A percentile compares a stretch with the other conserved stretches of the same genome.
Evolutionary conservation across 805 yeast genomes (phyloP).

Genomic region (Soucietia sequanensis): DNA sequence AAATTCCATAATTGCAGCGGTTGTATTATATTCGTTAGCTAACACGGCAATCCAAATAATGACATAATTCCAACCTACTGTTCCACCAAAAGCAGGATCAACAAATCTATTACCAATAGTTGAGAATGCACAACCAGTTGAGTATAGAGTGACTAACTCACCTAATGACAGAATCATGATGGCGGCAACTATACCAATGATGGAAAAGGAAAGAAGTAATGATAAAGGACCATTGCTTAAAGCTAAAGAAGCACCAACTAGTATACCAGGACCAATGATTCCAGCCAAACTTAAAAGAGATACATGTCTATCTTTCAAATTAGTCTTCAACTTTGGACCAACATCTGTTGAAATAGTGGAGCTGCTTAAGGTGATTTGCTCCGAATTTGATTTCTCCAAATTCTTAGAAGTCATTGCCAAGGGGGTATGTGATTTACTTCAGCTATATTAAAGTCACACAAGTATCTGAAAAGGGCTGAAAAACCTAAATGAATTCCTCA

Average conservation of each 20-base stretch:
- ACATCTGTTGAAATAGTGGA: no score
- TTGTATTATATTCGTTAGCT: conserved; percentile 54
- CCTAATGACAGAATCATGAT: conserved; percentile 57
- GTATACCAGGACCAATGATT: conserved; percentile 59
- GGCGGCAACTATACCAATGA: conserved; percentile 53
- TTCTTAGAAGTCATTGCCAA: no score
- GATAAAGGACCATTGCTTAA: conserved; percentile 52
- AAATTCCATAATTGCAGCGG: conserved; percentile 47
- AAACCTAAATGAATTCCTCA: no score
- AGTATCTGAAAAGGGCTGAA: no score
- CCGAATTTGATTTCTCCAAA: no score
- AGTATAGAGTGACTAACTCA: conserved; percentile 53
- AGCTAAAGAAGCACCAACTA: conserved; percentile 54
- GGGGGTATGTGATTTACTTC: no score
- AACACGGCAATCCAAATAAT: conserved; percentile 57
- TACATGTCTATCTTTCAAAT: conserved; percentile 49
- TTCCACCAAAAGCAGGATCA: conserved; percentile 57
- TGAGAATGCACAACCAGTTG: conserved; percentile 52
- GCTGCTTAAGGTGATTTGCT: no score
- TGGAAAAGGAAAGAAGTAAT: conserved; percentile 48
- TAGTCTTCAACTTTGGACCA: conserved; percentile 40
- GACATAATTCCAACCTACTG: conserved; percentile 52
- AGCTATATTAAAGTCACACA: no score
- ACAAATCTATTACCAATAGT: conserved; percentile 50
- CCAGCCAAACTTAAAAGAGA: conserved; percentile 56